Percentiles rank a stretch among this genome's conserved stretches.
Evolutionary conservation across 371 early-diverging fungal species (phyloP).

Genomic region (Rhizopus microsporus): DNA sequence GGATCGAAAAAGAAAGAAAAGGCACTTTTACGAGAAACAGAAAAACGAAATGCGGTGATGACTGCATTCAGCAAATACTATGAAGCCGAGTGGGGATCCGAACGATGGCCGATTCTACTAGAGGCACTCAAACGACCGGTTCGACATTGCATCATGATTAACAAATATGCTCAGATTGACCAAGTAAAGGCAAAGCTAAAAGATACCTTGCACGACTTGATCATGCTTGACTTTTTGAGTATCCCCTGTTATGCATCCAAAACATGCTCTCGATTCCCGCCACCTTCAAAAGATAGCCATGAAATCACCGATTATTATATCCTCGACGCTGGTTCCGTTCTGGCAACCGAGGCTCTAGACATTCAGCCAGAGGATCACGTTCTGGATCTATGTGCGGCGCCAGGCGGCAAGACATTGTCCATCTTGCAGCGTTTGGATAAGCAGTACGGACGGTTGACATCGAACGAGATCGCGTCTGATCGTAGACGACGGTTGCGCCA

Average conservation of each 20-base stretch:
- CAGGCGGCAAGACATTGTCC: slow-evolving; percentile 70
- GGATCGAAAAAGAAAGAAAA: slow-evolving; percentile 46
- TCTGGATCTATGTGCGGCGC: slow-evolving; percentile 80
- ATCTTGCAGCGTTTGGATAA: slow-evolving; percentile 54
- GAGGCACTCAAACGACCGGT: slow-evolving; percentile 46
- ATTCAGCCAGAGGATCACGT: slow-evolving; percentile 71
- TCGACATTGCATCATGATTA: slow-evolving; percentile 55
- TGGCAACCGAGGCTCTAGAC: slow-evolving; percentile 62
- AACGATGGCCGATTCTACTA: slow-evolving; percentile 53
- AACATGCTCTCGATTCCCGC: slow-evolving; percentile 35
- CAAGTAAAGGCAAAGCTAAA: slow-evolving; percentile 29
- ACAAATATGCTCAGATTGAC: slow-evolving; percentile 44
- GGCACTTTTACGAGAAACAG: slow-evolving; percentile 31
- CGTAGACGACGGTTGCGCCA: slow-evolving; percentile 56
- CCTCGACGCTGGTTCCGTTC: slow-evolving; percentile 71
- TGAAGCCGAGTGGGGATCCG: slow-evolving; percentile 46
- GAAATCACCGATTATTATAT: slow-evolving; percentile 54
- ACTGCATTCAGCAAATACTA: slow-evolving; percentile 47
- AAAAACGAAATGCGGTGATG: slow-evolving; percentile 33
- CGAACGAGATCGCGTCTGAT: slow-evolving; percentile 57
- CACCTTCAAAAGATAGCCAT: slow-evolving; percentile 37
- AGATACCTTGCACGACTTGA: slow-evolving; percentile 20
- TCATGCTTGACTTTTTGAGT: slow-evolving; percentile 34
- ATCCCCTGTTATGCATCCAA: slow-evolving; percentile 45
- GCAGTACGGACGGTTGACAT: slow-evolving; percentile 47